phyloP scores from a whole-genome alignment of 2,329 filamentous ascomycete genomes.

The Xylariaceae sp. region DNA sequence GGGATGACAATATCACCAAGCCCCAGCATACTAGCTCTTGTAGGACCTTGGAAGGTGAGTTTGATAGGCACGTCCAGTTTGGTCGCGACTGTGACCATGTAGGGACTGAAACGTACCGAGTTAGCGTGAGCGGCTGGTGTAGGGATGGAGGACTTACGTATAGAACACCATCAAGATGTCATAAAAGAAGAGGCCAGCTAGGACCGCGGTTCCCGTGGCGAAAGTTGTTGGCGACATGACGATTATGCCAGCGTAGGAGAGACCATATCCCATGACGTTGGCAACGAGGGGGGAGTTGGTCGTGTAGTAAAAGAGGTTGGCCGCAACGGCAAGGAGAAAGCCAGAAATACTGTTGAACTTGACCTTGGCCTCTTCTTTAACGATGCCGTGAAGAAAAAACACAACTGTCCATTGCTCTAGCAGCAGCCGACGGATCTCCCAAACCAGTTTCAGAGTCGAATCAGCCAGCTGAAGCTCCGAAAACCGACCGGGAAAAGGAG shows the following conservation, averaged over 20 bases:
- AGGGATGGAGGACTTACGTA: conserved; percentile 46
- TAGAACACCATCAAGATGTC: conserved; percentile 92
- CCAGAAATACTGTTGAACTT: conserved; percentile 55
- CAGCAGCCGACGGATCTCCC: conserved; percentile 47
- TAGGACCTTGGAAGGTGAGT: conserved; percentile 66
- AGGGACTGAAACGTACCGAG: too few relatives aligned
- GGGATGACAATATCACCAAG: conserved; percentile 92
- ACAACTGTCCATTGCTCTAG: conserved; percentile 47
- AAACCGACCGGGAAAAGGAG: conserved; percentile 36
- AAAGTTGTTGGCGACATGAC: conserved; percentile 88
- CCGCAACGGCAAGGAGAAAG: conserved; percentile 46
- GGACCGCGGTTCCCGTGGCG: conserved; percentile 69
- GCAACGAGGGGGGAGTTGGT: conserved; percentile 56
- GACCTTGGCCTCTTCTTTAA: conserved; percentile 43
- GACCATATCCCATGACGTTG: conserved; percentile 80
- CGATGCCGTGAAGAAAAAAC: conserved; percentile 46
- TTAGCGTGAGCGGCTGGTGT: too few relatives aligned
- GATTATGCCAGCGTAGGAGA: conserved; percentile 77
- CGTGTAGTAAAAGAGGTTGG: conserved; percentile 62
- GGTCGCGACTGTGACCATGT: conserved; percentile 84
- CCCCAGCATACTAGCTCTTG: conserved; percentile 75
- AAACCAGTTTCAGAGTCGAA: conserved; percentile 32
- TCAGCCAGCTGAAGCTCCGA: conserved; percentile 30
- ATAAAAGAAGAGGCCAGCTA: conserved; percentile 82
- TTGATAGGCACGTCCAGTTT: conserved; percentile 91